Evolutionary conservation across 2,329 filamentous ascomycete genomes (phyloP), one percentile per base, ranked within the genome.

Genomic region (Colletotrichum echinochloae): DNA sequence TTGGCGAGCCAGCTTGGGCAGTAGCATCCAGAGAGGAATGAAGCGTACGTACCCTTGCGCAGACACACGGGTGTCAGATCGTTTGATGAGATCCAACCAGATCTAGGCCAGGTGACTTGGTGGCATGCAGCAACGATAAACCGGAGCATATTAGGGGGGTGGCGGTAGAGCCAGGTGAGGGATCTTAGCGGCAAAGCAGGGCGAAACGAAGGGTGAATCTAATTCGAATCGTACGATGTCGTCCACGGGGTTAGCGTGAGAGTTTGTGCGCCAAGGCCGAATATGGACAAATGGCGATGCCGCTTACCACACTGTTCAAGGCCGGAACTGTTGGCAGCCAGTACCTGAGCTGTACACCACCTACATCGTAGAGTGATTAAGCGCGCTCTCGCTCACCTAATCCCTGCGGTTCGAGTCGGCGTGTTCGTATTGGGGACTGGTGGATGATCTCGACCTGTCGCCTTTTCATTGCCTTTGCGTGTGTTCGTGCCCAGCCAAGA

Each of bases 61-160:
- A 66, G 28, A 66, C 63, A 66, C 55, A 66, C 63, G 63, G 63
- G 67, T 70, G 67, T 70, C 56, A 70, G 67, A 70, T 70, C 67
- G 56, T 70, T 66, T 70, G 63, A 66, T 70, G 63, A 70, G 63
- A 70, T 70, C 67, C 63, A 70, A 70, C 67, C 63, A 66, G 67
- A 66, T 70, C 67, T 46, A 18, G 51, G 64, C 44, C 67, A 57
- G 48, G 67, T 70, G 63, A 66, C 67, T 28, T 66, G 51, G 56
- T 61, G 67, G 67, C 61, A 61, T 66, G 63, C 9, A 44, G 49
- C 23, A 52, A 48, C 44, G 63, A 44, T 41, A 66, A 66, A 56
- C 56, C 63, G 56, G 56, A 70, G 63, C 67, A 62, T 44, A 66
- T 57, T 61, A 26, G 63, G 63, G 28, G 49, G 28, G 18, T n/a